Evolutionary conservation across 345 rosid genomes (phyloP), one percentile per base, ranked within the genome.

Genomic region (Conringia planisiliqua): DNA sequence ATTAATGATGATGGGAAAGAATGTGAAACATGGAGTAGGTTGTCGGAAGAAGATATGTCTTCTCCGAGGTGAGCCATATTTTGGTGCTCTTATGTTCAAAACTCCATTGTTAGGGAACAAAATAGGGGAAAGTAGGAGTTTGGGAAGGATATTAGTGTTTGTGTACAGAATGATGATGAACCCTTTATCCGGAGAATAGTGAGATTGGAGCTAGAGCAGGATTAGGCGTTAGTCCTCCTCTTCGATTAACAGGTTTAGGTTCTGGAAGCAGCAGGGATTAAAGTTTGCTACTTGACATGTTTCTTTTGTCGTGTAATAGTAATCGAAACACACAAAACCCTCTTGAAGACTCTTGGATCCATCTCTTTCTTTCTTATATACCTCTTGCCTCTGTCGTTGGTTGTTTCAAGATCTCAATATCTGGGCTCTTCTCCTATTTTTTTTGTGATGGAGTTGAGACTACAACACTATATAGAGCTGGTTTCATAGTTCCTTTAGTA

Each of bases 31-130:
- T 75, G 87, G 83, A 76, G 83, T 85, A 79, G 66, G 78, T 75
- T 40, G 67, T 68, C 29, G 70, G 63, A 75, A 61, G 70, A 58
- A 62, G 75, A 30, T 18, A 66, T 74, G 77, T 76, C 82, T 82
- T 57, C 62, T 70, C 67, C 40, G 59, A 60, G 80, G 68, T 84
- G 90, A 83, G 86, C 86, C 73, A 73, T 86, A 78, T 84, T 84
- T 83, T 84, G 84, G 77, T 87, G 91, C 88, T 84, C 88, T 79
- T 58, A 14, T 55, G 81, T 72, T 76, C 86, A 60, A 80, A 80
- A 14, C 67, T 59, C 67, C 59, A 44, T 77, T 12, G 56, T 66
- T 71, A 56, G 71, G 54, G 66, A 54, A 68, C 24, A 26, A 50
- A 54, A 54, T 22, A 54, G 54, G 65, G 33, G 29, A 4, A 10